Base-by-base conservation (phyloP, 805 yeast species). In the Yarrowia sp. region DNA sequence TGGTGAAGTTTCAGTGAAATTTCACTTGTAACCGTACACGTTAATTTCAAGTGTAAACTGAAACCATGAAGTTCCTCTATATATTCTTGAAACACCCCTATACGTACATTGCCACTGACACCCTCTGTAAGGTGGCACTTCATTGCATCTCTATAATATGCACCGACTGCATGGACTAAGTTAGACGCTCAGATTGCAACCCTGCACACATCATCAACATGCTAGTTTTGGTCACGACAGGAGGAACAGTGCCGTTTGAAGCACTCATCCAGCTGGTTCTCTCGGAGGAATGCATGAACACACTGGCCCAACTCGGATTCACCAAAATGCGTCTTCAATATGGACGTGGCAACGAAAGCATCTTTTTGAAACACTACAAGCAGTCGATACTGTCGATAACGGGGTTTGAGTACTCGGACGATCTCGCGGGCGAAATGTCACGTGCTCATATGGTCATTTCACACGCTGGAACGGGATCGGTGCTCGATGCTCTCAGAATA, bases 391-490 rank as follows among this genome's bases (percentile, higher is more conserved):
- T 68, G 22, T 42, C 66, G 4, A 74, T 86, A 8, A 69, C 73
- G 22, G 86, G 88, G 2, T 76, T 87, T 33, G 76, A 74, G 3
- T 83, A 83, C 69, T 80, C 83, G 9, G 70, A 76, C 4, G 73
- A 80, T 42, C 76, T 84, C 31, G 71, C 69, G 2, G 70, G 74
- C 0, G 78, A 80, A 65, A 83, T 90, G 2, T 53, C 69, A 0
- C 42, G 71, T 1, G 78, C 86, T 1, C 84, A 85, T 60, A 69
- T 90, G 47, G 89, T 93, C 10, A 81, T 95, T 11, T 86, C 97
- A 0, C 98, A 95, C 73, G 98, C 96, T 0, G 88, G 89, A 1
- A 90, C 98, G 0, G 99, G 99, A 1, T 90, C 97, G 0, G 89
- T 93, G 8, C 74, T 95, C 32, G 99, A 93, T 71, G 81, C 89